A percentile compares a stretch with the other conserved stretches of the same genome.
Conservation (phyloP, 768 basidiomycete genomes). For the Boletus speciosus region DNA sequence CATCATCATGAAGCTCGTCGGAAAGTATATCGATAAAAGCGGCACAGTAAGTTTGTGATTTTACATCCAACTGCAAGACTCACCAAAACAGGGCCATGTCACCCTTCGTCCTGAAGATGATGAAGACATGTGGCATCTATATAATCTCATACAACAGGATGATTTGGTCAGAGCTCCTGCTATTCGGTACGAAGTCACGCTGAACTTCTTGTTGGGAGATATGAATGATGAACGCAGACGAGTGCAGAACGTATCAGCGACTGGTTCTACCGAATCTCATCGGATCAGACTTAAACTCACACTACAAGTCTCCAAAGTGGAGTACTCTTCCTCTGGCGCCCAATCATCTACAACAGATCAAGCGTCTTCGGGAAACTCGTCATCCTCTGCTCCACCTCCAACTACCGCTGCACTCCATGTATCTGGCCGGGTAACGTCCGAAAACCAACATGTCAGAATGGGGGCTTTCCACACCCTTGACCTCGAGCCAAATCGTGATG, state of each 20-base stretch:
- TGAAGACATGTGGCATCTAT: constrained; percentile 99
- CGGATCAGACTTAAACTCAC: constrained; percentile 85
- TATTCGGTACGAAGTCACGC: constrained; percentile 52
- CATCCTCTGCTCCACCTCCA: constrained; percentile 33
- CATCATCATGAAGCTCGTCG: constrained; percentile 76
- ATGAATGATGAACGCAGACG: constrained; percentile 46
- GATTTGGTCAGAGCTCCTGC: constrained; percentile 85
- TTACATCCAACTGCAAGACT: constrained; percentile 6
- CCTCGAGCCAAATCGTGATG: constrained; percentile 85
- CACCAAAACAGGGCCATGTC: constrained; percentile 73
- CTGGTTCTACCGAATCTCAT: constrained; percentile 91
- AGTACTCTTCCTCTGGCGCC: constrained; percentile 72
- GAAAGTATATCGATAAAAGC: constrained; percentile 80
- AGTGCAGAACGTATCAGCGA: constrained; percentile 84
- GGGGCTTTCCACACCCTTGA: constrained; percentile 96
- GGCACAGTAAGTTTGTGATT: constrained; percentile 55
- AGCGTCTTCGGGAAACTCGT: constrained; percentile 19
- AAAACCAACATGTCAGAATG: constrained; percentile 87
- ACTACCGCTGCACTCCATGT: constrained; percentile 71
- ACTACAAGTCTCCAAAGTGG: constrained; percentile 70
- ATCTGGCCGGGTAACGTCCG: constrained; percentile 77
- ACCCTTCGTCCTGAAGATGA: constrained; percentile 95
- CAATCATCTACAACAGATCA: constrained; percentile 48
- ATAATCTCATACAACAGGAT: constrained; percentile 90
- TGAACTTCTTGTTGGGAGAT: not conserved